These are phyloP conservation scores for Plantago major DNA, from an alignment of 257 asterid genomes.

Conservation along the genomic window DNA sequence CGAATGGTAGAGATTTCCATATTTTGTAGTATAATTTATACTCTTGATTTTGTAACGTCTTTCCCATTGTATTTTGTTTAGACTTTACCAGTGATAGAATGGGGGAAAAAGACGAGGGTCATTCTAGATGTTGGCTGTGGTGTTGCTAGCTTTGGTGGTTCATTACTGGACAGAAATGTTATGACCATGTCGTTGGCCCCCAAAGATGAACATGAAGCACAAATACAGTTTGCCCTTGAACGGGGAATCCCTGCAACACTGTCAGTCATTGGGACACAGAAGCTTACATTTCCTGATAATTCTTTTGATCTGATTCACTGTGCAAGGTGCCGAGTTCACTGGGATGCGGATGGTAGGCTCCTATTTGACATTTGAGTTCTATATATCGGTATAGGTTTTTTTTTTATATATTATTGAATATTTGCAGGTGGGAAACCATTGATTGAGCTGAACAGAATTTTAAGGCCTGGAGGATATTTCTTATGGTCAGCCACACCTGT, in stretches of 20 bases:
- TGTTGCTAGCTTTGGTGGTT: slow-evolving; percentile 98
- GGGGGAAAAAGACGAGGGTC: slow-evolving; percentile 86
- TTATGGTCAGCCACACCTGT: slow-evolving; percentile 99
- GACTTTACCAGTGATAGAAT: slow-evolving; percentile 60
- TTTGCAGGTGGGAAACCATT: slow-evolving; percentile 84
- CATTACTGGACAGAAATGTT: slow-evolving; percentile 70
- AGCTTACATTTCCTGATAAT: slow-evolving; percentile 75
- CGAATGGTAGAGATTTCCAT: neutral
- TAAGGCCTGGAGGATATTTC: slow-evolving; percentile 95
- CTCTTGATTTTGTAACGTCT: neutral
- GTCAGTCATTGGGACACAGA: slow-evolving; percentile 85
- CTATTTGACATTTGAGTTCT: slow-evolving; percentile 17
- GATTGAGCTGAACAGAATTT: slow-evolving; percentile 85
- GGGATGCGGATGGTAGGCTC: slow-evolving; percentile 82
- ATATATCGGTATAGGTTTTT: slow-evolving; percentile 13
- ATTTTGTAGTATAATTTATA: neutral
- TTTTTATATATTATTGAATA: neutral
- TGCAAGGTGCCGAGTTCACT: slow-evolving; percentile 96
- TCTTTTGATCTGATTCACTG: slow-evolving; percentile 84
- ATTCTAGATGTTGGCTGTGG: slow-evolving; percentile 96
- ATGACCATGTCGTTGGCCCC: slow-evolving; percentile 95
- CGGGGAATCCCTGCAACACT: slow-evolving; percentile 91
- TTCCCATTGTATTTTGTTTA: slow-evolving; percentile 19
- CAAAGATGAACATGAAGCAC: slow-evolving; percentile 99
- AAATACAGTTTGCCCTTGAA: slow-evolving; percentile 95